Evolutionary conservation across 805 yeast genomes (phyloP), one percentile per base, ranked within the genome.

Genomic region (Saccharomyces kudriavzevii): DNA sequence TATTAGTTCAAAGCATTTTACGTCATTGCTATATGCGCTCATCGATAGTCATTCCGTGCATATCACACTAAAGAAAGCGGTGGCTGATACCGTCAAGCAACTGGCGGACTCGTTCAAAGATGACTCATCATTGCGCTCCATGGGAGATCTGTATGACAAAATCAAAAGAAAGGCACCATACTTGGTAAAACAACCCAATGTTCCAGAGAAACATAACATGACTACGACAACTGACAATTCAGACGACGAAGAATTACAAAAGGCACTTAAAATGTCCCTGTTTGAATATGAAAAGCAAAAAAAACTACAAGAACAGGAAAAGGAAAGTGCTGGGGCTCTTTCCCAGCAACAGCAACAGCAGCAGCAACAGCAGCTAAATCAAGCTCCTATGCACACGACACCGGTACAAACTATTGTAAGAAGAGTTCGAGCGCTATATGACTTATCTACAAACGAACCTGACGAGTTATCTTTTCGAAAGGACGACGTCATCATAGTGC

Each of bases 391-490:
- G 45, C 31, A 52, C 8, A 25, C 56, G 31, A 43, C 48, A 35
- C 48, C 57, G 45, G 27, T 51, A 26, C 54, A 59, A 14, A 70
- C 73, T 47, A 56, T 77, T 59, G 71, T 85, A 10, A 77, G 83
- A 2, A 79, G 84, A 57, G 98, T 92, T 1, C 78, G 85, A 49
- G 97, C 98, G 0, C 72, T 94, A 50, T 94, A 89, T 64, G 96
- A 90, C 65, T 75, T 91, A 40, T 74, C 78, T 3, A 81, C 95
- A 2, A 76, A 80, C 47, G 97, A 90, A 63, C 85, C 85, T 2
- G 97, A 91, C 56, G 97, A 94, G 59, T 76, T 92, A 47, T 83
- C 96, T 1, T 92, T 94, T 71, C 76, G 83, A 49, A 84, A 84
- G 62, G 97, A 96, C 45, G 98, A 92, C 65, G 75, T 89, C 13